These are phyloP conservation scores for Besnoitia besnoiti DNA, from an alignment of 169 alveolate species.

Conservation along the genomic window DNA sequence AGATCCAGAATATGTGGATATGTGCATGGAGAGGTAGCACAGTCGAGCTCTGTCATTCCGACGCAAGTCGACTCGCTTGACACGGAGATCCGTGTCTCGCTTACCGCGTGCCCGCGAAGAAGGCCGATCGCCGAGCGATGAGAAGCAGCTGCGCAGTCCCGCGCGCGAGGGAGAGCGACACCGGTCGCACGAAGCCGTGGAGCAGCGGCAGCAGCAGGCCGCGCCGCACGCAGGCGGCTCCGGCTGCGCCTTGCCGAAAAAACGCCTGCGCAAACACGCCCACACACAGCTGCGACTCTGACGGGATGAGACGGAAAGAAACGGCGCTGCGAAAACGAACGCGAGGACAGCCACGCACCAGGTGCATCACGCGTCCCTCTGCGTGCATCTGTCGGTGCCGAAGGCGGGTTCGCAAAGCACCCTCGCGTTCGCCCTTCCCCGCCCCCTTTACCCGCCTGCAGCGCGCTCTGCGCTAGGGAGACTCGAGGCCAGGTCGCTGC, in stretches of 20 bases:
- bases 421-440: background rate
- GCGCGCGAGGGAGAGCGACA: background rate
- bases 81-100: background rate
- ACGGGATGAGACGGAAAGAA: background rate
- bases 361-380: background rate
- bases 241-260: background rate
- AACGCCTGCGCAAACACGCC: background rate
- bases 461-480: background rate
- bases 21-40: no score
- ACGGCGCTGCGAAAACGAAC: background rate
- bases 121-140: background rate
- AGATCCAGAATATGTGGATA: no score
- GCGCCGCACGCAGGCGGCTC: background rate
- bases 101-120: slow-evolving; percentile 17
- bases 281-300: background rate
- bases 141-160: background rate
- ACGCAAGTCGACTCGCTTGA: background rate
- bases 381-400: background rate
- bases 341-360: background rate
- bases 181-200: background rate
- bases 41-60: no score
- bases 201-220: background rate
- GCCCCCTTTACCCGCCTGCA: background rate
- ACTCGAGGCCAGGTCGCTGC: background rate
- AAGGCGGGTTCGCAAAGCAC: background rate